Base-by-base conservation (phyloP, 148 eudicot genomes). In the Agrostemma githago region DNA sequence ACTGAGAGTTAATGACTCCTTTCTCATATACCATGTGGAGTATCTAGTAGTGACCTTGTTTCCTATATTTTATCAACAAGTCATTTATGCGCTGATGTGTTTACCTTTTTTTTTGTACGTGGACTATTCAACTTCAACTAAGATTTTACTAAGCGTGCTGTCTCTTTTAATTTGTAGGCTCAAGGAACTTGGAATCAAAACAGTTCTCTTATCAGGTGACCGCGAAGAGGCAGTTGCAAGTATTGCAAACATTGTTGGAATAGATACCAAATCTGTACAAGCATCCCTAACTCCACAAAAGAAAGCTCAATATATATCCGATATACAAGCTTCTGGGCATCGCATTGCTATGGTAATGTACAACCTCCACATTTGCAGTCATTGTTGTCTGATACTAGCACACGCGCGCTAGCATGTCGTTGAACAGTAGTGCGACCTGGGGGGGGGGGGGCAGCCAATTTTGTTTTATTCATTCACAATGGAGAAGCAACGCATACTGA, bases 181-280 rank as follows among this genome's bases (percentile, higher is more conserved):
- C 70, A 85, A 81, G 66, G 82, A 81, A 73, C 80, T 80, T 79
- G 97, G 93, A 73, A 94, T 94, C 74, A 83, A 84, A 66, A 82
- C 95, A n/a, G 80, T 87, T 26, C 84, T 94, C 62, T 72, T 91
- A 86, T 94, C 98, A 19, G 98, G 95, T 68, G 98, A 94, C 92
- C 87, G 92, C 88, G 89, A 91, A 88, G 98, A 88, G 81, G 98
- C 95, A 83, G 97, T 91, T 77, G 88, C 90, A 87, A 82, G 71
- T 73, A 86, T 93, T 67, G 97, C 91, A 56, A 83, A 84, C 65
- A 70, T 82, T 41, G 84, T 91, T 79, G 98, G 98, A 73, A 85
- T 94, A 79, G 81, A 82, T 79, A 77, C 74, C 79, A 83, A 91
- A 67, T 84, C 72, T 77, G 83, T 91, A 74, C 82, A 89, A 77